Base-by-base conservation (phyloP, 2,329 filamentous ascomycete genomes). In the Arthrobotrys sinensis region DNA sequence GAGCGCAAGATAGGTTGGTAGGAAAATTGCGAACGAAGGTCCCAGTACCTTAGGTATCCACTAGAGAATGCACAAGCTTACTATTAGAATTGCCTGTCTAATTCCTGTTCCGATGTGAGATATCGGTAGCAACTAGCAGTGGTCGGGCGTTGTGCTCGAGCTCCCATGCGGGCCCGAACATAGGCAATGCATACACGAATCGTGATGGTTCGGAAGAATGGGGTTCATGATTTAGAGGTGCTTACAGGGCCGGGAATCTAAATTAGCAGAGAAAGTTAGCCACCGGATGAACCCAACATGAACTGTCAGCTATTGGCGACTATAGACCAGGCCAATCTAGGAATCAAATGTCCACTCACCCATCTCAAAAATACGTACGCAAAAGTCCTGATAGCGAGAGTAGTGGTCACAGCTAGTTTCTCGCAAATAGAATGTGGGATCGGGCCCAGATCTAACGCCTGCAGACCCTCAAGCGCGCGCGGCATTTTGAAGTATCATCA, bases 11-110 rank as follows among this genome's bases (percentile, higher is more conserved):
- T 91, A 92, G 0, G 90, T 86, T 0, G 90, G 87, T 0, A 91
- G 82, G 81, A 93, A 93, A 72, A 93, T 84, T 24, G 88, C 90
- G 77, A 91, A 90, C 1, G 91, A 85, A 0, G 91, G 87, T 71
- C 90, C 89, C 2, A 90, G 85, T 10, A 88, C 81, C 10, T 84
- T 83, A 12, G 86, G 86, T n/a, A 85, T 81, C 73, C 80, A 80
- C 81, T 84, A 80, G 4, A 83, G 53, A 80, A 48, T 4, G 81
- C 81, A 82, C 1, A 14, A 7, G 10, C n/a, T 45, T 45, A n/a
- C 52, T 32, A 67, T 40, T 32, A 53, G 21, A 11, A 19, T 34
- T 36, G 6, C 16, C 6, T 14, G 16, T 21, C 4, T n/a, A 2
- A 6, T 36, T 21, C 21, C 8, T 38, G 36, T 38, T 38, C 8